Base-by-base conservation (phyloP, 768 basidiomycete genomes). In the Russula compacta region DNA sequence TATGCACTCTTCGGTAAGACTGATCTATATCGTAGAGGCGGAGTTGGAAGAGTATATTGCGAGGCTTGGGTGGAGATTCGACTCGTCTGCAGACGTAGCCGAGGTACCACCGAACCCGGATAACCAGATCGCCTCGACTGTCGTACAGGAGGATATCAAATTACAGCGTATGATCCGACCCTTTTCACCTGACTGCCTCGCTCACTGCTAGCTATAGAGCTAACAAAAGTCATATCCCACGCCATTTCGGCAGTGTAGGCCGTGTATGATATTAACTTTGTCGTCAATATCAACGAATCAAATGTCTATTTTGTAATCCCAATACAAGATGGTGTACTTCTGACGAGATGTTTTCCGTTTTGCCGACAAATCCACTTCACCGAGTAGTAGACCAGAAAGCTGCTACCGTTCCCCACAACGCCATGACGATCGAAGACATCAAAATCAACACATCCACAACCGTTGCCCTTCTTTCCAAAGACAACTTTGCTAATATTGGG, bases 81-180 rank as follows among this genome's bases (percentile, higher is more conserved):
- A 89, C 59, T 66, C 73, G 15, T 72, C 78, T 15, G 77, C 76
- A 0, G 79, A 79, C 7, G 80, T 84, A n/a, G 77, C 92, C 54
- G 75, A 72, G 15, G 76, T 93, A 57, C 91, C 92, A 24, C 80
- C 84, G 47, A 93, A 92, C 72, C 86, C 87, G 14, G 91, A 93
- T 73, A 93, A 93, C 72, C 89, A 90, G 68, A 89, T 92, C 67
- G 85, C 88, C 68, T 87, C 91, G 0, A 87, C 88, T 0, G 80
- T 93, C 52, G 86, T 92, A 29, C 89, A 89, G 71, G 91, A 93
- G 73, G 82, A 78, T 67, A 85, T 93, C 68, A 86, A 84, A 71
- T 76, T 93, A 64, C 82, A 85, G 60, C 91, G 91, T 92, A 74
- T 66, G 90, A 46, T 39, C 14, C 21, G 19, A 8, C 78, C 21